Percentiles rank a stretch among this genome's conserved stretches.
These are phyloP conservation scores for Climacium dendroides DNA, from an alignment of 225 moss, liverwort and hornwort species.

Conservation along the genomic window DNA sequence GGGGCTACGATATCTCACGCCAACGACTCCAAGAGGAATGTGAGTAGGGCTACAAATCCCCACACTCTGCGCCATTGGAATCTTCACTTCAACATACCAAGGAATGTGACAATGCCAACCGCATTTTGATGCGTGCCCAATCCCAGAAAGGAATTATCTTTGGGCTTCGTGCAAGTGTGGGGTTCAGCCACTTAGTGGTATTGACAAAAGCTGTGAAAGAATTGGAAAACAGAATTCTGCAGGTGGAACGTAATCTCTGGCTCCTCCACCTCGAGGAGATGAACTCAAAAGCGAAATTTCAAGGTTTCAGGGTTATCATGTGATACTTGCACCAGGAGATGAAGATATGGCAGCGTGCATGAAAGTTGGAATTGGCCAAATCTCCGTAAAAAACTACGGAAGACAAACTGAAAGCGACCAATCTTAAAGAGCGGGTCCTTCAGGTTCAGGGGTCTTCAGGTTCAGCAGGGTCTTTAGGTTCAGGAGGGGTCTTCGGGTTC, in stretches of 20 bases:
- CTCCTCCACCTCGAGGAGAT: background rate
- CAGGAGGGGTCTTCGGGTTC: background rate
- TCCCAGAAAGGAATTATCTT: background rate
- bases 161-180: background rate
- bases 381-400: background rate
- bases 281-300: background rate
- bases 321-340: background rate
- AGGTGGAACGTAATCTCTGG: background rate
- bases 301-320: background rate
- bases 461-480: background rate
- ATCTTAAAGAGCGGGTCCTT: background rate
- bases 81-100: background rate
- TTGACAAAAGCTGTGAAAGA: background rate
- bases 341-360: background rate
- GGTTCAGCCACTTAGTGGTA: background rate
- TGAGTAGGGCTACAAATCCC: constrained; percentile 1
- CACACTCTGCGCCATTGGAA: constrained; percentile 10
- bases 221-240: background rate
- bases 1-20: background rate
- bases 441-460: background rate
- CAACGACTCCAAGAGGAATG: background rate
- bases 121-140: background rate
- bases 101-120: background rate
- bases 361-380: background rate
- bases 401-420: too few relatives aligned